phyloP scores from a whole-genome alignment of 306 rosid species.

The Alnus glutinosa region DNA sequence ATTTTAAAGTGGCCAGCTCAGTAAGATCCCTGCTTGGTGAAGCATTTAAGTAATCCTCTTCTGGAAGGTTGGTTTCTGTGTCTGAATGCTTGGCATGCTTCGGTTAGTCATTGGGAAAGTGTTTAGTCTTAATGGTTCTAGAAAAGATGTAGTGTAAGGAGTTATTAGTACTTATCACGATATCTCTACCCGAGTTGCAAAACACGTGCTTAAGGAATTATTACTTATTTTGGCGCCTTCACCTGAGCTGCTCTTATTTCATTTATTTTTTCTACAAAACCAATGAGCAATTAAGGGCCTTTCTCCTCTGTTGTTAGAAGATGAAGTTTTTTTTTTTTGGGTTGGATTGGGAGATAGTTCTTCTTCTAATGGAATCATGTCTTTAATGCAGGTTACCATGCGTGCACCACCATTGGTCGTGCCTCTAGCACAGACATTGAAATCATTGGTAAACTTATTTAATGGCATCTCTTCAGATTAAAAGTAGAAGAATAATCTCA shows the following conservation, averaged over 20 bases:
- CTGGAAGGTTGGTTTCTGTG: slow-evolving; percentile 9
- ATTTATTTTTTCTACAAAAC: slow-evolving; percentile 13
- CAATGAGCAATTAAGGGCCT: slow-evolving; percentile 3
- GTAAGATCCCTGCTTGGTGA: neutral
- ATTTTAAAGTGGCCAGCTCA: neutral
- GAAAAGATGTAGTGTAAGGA: slow-evolving; percentile 17
- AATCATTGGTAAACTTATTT: slow-evolving; percentile 57
- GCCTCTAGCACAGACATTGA: slow-evolving; percentile 48
- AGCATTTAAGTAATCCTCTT: neutral
- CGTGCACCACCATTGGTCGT: slow-evolving; percentile 68
- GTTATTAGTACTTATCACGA: neutral
- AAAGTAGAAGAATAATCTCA: slow-evolving; percentile 9
- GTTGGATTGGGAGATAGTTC: slow-evolving; percentile 11
- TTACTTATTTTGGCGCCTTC: neutral
- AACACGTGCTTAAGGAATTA: neutral
- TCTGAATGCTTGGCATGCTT: slow-evolving; percentile 12
- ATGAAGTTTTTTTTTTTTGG: slow-evolving; percentile 6
- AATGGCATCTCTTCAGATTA: slow-evolving; percentile 14
- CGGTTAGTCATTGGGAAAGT: slow-evolving; percentile 17
- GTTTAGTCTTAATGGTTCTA: neutral
- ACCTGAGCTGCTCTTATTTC: neutral
- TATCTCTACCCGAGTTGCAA: slow-evolving; percentile 10
- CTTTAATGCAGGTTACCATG: slow-evolving; percentile 76
- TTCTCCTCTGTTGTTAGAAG: neutral
- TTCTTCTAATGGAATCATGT: slow-evolving; percentile 35